Evolutionary conservation across 2,329 filamentous ascomycete species (phyloP).

Genomic region (Zymoseptoria passerinii): DNA sequence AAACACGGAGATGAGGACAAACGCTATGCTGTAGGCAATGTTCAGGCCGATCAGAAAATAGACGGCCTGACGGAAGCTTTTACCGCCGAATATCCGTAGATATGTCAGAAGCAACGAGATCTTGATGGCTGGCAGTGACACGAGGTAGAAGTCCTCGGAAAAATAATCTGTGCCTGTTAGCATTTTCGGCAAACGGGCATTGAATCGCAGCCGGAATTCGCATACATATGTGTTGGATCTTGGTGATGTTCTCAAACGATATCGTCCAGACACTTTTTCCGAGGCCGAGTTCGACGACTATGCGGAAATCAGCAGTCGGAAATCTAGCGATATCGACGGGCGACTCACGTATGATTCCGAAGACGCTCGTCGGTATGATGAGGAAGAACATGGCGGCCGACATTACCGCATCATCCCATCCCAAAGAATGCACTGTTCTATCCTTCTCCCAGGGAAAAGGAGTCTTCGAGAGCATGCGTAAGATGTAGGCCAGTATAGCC

Average conservation of each 20-base stretch:
- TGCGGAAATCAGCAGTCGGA: neutral
- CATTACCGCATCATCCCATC: constrained; percentile 16
- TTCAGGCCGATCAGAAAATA: constrained; percentile 11
- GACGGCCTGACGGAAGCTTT: constrained; percentile 8
- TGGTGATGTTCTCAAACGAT: constrained; percentile 10
- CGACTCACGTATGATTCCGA: constrained; percentile 7
- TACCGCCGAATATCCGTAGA: constrained; percentile 10
- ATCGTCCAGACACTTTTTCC: constrained; percentile 10
- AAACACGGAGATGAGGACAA: constrained; percentile 12
- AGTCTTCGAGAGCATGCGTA: constrained; percentile 13
- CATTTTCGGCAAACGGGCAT: neutral
- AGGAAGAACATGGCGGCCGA: constrained; percentile 8
- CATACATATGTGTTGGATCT: constrained; percentile 4
- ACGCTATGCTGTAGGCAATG: constrained; percentile 10
- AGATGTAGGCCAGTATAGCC: constrained; percentile 6
- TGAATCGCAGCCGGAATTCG: neutral
- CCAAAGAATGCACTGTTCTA: constrained; percentile 9
- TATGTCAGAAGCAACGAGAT: constrained; percentile 14
- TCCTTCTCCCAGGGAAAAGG: constrained; percentile 10
- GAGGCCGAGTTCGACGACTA: neutral
- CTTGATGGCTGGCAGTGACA: constrained; percentile 10
- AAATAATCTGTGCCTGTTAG: constrained; percentile 5
- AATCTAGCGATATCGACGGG: neutral
- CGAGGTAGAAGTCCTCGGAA: constrained; percentile 12
- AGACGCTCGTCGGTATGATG: constrained; percentile 9